These are phyloP conservation scores for Termitomyces sp. DNA, from an alignment of 768 basidiomycete genomes.

Conservation along the genomic window DNA sequence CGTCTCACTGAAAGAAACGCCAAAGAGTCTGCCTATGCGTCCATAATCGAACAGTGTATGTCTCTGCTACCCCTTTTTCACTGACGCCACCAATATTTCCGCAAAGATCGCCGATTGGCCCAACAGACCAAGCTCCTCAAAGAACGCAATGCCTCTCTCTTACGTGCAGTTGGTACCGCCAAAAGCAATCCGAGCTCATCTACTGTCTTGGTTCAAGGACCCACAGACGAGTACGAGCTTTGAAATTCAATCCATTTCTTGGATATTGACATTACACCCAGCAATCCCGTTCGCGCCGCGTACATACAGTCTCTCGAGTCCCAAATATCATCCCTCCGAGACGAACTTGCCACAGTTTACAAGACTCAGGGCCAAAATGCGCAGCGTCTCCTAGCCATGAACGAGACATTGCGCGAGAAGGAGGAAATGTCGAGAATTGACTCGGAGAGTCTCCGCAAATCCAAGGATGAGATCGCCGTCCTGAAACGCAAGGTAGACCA, in stretches of 20 bases:
- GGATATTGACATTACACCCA: constrained; percentile 26
- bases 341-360: constrained; percentile 92
- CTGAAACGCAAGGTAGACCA: constrained; percentile 77
- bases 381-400: constrained; percentile 88
- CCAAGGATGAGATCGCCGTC: constrained; percentile 69
- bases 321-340: constrained; percentile 87
- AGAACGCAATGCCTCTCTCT: constrained; percentile 85
- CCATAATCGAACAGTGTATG: constrained; percentile 92
- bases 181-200: constrained; percentile 59
- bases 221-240: constrained; percentile 61
- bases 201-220: constrained; percentile 56
- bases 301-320: constrained; percentile 91
- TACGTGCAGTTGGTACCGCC: constrained; percentile 79
- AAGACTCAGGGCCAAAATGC: constrained; percentile 96
- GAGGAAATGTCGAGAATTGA: constrained; percentile 84
- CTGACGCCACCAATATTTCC: constrained; percentile 4
- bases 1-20: constrained; percentile 83
- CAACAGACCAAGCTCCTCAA: constrained; percentile 90
- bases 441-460: constrained; percentile 73
- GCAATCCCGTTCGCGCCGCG: constrained; percentile 82
- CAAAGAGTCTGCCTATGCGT: constrained; percentile 74
- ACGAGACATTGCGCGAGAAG: constrained; percentile 90
- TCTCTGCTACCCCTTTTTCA: constrained; percentile 7
- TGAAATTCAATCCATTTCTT: constrained; percentile 4
- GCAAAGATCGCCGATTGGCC: constrained; percentile 82